Evolutionary conservation across 1,139 yeast species (phyloP).

Genomic region (Pichia sp.): DNA sequence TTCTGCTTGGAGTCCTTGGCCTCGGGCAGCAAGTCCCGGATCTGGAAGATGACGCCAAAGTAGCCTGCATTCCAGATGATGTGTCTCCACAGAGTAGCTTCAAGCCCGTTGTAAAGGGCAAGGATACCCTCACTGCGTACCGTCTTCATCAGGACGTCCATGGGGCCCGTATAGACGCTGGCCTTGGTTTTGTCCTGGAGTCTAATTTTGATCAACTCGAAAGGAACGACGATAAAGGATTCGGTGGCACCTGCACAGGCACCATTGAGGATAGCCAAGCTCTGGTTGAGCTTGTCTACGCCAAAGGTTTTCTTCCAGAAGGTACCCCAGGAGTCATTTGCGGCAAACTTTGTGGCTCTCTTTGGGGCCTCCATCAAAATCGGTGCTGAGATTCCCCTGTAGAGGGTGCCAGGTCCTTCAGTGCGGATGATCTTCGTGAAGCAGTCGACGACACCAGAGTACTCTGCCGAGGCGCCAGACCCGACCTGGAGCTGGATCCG

Average conservation of each 20-base stretch:
- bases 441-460: conserved; percentile 82
- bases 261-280: conserved; percentile 86
- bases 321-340: conserved; percentile 95
- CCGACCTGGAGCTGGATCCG: conserved; percentile 88
- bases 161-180: conserved; percentile 79
- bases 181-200: conserved; percentile 81
- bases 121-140: conserved; percentile 70
- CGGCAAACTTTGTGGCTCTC: conserved; percentile 96
- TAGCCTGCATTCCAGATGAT: conserved; percentile 97
- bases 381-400: conserved; percentile 94
- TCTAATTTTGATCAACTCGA: conserved; percentile 82
- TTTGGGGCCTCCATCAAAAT: conserved; percentile 99
- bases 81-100: conserved; percentile 97
- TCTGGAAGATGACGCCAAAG: conserved; percentile 91
- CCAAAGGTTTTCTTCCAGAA: conserved; percentile 74
- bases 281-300: conserved; percentile 66
- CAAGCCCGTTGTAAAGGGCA: conserved; percentile 91
- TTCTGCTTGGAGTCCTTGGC: conserved; percentile 67
- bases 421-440: conserved; percentile 73
- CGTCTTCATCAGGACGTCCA: conserved; percentile 74
- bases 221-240: conserved; percentile 94
- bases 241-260: conserved; percentile 99
- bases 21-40: conserved; percentile 72
- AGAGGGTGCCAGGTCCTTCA: conserved; percentile 81
- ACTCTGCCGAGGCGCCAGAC: conserved; percentile 57